Conservation (phyloP, 768 basidiomycete genomes). For the Leccinum boreale region DNA sequence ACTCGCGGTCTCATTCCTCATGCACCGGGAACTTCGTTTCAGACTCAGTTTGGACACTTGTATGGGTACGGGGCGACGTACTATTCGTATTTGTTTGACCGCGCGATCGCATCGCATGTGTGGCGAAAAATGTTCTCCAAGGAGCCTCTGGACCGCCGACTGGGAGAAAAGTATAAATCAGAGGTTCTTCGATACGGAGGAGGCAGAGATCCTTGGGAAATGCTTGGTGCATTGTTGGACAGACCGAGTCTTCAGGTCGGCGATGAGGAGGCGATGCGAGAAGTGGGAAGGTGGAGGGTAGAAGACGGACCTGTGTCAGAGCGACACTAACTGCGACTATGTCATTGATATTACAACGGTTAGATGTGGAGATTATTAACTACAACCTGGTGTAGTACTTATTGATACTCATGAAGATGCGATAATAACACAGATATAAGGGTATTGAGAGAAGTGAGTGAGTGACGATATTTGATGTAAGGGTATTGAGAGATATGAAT, state of each 20-base stretch:
- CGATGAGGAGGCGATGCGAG: constrained; percentile 79
- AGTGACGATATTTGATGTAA: background rate
- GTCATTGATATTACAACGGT: background rate
- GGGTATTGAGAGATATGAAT: background rate
- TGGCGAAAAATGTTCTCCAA: constrained; percentile 73
- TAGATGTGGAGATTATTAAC: background rate
- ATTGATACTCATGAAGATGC: background rate
- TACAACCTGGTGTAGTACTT: background rate
- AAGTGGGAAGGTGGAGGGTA: constrained; percentile 87
- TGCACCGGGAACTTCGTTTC: constrained; percentile 84
- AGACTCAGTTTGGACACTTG: constrained; percentile 93
- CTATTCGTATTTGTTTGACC: constrained; percentile 95
- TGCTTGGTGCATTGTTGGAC: constrained; percentile 73
- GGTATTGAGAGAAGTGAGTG: background rate
- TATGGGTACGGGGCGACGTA: constrained; percentile 98
- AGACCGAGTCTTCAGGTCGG: constrained; percentile 66
- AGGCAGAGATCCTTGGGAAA: constrained; percentile 89
- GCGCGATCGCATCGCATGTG: constrained; percentile 91
- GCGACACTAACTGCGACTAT: constrained; percentile 43
- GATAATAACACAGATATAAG: background rate
- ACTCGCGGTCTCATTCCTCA: constrained; percentile 78
- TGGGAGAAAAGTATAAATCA: constrained; percentile 78
- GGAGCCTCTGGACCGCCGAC: constrained; percentile 65
- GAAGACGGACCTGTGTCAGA: constrained; percentile 66
- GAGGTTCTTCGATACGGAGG: constrained; percentile 82